Conservation (phyloP, 257 asterid species). For the Pogostemon cablin region DNA sequence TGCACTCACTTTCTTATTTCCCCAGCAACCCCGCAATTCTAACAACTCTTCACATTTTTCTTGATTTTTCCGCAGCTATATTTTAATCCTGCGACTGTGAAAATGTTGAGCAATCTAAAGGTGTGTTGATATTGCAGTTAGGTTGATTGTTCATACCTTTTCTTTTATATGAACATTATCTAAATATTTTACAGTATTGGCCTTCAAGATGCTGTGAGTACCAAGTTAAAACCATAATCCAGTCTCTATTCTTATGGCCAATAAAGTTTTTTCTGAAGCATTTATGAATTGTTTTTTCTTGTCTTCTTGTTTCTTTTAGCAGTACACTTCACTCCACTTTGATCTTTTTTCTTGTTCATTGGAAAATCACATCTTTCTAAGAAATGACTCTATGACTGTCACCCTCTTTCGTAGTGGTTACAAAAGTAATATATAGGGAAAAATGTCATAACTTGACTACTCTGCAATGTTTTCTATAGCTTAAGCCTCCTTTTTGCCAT, state of each 20-base stretch:
- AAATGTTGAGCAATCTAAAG: slow-evolving; percentile 98
- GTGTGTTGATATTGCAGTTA: slow-evolving; percentile 44
- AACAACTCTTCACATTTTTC: slow-evolving; percentile 15
- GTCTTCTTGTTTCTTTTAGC: slow-evolving; percentile 8
- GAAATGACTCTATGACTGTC: not conserved
- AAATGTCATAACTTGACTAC: not conserved
- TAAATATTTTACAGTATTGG: slow-evolving; percentile 8
- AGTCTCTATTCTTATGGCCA: slow-evolving; percentile 22
- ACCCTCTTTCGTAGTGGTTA: not conserved
- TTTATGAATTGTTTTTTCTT: slow-evolving; percentile 15
- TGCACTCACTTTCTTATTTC: slow-evolving; percentile 12
- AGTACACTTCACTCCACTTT: slow-evolving; percentile 9
- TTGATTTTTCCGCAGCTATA: slow-evolving; percentile 61
- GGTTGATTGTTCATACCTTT: slow-evolving; percentile 23
- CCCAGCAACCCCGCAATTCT: slow-evolving; percentile 9
- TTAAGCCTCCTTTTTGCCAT: too few species aligned
- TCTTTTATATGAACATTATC: slow-evolving; percentile 15
- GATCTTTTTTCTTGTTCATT: slow-evolving; percentile 8
- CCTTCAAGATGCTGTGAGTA: slow-evolving; percentile 23
- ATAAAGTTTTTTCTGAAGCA: slow-evolving; percentile 18
- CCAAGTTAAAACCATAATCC: slow-evolving; percentile 10
- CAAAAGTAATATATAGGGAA: not conserved
- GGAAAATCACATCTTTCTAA: slow-evolving; percentile 10
- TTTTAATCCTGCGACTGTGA: slow-evolving; percentile 95
- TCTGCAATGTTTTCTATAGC: not conserved